Percentiles rank a stretch among this genome's conserved stretches.
phyloP scores from a whole-genome alignment of 805 yeast species.

The Starmerella khaoyaiensis region DNA sequence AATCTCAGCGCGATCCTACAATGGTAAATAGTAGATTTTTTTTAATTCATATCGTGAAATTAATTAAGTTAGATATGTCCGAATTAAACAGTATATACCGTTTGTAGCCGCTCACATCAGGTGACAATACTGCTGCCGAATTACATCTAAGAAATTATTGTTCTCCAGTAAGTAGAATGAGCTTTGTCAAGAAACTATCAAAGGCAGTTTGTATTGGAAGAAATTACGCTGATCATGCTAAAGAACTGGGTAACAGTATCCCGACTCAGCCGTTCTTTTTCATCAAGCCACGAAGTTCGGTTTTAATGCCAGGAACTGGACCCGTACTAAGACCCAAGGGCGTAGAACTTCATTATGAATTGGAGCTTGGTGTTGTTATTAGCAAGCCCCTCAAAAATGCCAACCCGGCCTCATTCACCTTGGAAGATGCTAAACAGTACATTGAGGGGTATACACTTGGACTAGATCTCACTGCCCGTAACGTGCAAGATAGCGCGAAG shows the following conservation, averaged over 20 bases:
- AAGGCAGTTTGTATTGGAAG: constrained; percentile 93
- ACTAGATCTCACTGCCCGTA: constrained; percentile 88
- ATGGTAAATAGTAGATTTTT: no score
- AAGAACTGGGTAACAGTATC: constrained; percentile 67
- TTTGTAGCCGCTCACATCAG: no score
- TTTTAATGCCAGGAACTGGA: constrained; percentile 53
- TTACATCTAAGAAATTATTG: no score
- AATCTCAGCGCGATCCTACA: no score
- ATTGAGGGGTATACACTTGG: constrained; percentile 84
- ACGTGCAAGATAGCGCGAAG: constrained; percentile 90
- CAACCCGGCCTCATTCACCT: constrained; percentile 42
- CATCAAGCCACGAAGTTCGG: constrained; percentile 73
- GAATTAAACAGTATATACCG: no score
- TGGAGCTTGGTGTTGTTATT: constrained; percentile 74
- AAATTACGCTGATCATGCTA: constrained; percentile 91
- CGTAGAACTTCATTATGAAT: constrained; percentile 75
- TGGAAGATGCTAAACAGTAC: constrained; percentile 57
- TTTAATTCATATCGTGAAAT: no score
- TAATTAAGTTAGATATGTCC: no score
- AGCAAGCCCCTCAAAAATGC: constrained; percentile 51
- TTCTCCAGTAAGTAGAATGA: no score
- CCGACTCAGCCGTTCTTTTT: constrained; percentile 89
- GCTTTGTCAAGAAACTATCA: constrained; percentile 23
- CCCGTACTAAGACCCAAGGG: constrained; percentile 78
- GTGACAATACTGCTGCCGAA: no score